Evolutionary conservation across 2,329 filamentous ascomycete species (phyloP).

Genomic region (Phialophora tarda): DNA sequence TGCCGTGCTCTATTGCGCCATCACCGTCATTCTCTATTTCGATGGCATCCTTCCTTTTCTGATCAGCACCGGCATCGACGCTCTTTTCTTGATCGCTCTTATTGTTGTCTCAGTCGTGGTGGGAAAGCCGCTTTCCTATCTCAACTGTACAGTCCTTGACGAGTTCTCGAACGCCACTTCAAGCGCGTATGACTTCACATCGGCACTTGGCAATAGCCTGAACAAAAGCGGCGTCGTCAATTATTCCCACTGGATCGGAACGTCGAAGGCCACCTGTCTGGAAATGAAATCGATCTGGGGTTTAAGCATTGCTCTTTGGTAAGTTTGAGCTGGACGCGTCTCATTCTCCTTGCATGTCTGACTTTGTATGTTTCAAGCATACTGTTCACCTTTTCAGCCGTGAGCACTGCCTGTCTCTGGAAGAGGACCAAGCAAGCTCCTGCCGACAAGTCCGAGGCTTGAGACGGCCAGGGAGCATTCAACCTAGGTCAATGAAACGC

Average conservation of each 20-base stretch:
- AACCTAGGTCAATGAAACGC: neutral
- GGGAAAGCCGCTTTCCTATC: conserved; percentile 78
- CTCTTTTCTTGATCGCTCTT: conserved; percentile 73
- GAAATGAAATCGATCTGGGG: conserved; percentile 91
- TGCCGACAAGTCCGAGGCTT: conserved; percentile 58
- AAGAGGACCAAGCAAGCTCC: conserved; percentile 58
- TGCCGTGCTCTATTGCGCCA: conserved; percentile 76
- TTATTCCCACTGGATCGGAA: conserved; percentile 63
- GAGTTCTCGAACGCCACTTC: conserved; percentile 53
- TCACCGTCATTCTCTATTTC: conserved; percentile 81
- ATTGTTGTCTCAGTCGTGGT: conserved; percentile 78
- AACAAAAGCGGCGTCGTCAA: conserved; percentile 57
- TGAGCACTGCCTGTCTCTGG: conserved; percentile 67
- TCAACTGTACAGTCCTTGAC: conserved; percentile 69
- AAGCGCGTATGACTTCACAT: conserved; percentile 61
- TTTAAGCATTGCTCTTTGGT: conserved; percentile 77
- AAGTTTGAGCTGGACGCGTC: conserved; percentile 42
- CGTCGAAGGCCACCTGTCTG: conserved; percentile 71
- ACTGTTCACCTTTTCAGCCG: conserved; percentile 68
- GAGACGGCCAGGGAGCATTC: conserved; percentile 34
- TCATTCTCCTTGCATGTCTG: neutral
- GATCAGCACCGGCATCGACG: conserved; percentile 69
- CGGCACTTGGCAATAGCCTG: conserved; percentile 59
- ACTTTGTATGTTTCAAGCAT: conserved; percentile 52
- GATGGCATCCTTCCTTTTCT: conserved; percentile 78